Evolutionary conservation across 768 basidiomycete genomes (phyloP).

Genomic region (Russula griseocarnosa): DNA sequence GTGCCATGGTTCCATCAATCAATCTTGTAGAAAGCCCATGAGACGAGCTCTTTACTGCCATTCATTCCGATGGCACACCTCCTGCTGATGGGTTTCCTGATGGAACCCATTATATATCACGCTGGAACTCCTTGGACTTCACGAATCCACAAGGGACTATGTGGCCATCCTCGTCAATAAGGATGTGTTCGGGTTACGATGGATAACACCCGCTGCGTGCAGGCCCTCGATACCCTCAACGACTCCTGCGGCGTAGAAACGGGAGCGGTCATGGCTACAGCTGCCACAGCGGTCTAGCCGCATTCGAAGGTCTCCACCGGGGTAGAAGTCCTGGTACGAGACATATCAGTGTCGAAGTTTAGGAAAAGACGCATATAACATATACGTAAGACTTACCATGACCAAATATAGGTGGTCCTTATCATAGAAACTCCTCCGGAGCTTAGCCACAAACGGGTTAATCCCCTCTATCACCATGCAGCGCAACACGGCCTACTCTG

Average conservation of each 20-base stretch:
- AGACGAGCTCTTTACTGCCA: slow-evolving; percentile 49
- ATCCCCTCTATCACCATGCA: slow-evolving; percentile 83
- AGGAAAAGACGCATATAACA: neutral
- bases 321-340: slow-evolving; percentile 74
- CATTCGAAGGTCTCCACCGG: slow-evolving; percentile 94
- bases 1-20: slow-evolving; percentile 99
- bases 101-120: slow-evolving; percentile 39
- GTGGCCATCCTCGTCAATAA: slow-evolving; percentile 91
- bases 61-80: slow-evolving; percentile 76
- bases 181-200: slow-evolving; percentile 94
- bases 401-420: slow-evolving; percentile 95
- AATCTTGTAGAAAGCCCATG: slow-evolving; percentile 81
- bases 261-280: slow-evolving; percentile 84
- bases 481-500: slow-evolving; percentile 93
- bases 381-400: slow-evolving; percentile 56
- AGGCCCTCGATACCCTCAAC: slow-evolving; percentile 94
- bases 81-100: slow-evolving; percentile 47
- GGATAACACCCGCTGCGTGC: slow-evolving; percentile 91
- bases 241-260: slow-evolving; percentile 98
- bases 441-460: slow-evolving; percentile 92
- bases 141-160: slow-evolving; percentile 98
- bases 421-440: slow-evolving; percentile 98
- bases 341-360: neutral
- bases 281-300: slow-evolving; percentile 95
- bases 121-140: slow-evolving; percentile 83